phyloP scores from a whole-genome alignment of 2,329 filamentous ascomycete species.

The Talaromyces sp. region DNA sequence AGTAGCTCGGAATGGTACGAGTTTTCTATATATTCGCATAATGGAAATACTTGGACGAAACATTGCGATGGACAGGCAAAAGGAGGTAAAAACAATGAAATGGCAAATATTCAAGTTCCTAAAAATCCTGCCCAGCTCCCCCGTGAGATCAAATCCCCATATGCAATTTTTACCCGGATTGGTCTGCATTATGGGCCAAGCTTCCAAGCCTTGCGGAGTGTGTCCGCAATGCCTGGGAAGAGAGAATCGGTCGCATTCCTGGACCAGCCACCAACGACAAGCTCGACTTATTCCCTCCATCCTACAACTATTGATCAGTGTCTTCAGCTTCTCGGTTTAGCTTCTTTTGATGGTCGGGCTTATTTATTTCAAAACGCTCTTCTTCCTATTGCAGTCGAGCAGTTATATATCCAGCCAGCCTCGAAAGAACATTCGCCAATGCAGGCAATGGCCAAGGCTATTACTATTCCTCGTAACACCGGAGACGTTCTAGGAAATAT shows the following conservation, averaged over 20 bases:
- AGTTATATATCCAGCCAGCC: background rate
- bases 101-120: background rate
- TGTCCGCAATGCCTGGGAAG: background rate
- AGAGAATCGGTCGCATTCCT: background rate
- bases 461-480: background rate
- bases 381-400: background rate
- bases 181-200: conserved; percentile 4
- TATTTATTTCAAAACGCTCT: background rate
- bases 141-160: background rate
- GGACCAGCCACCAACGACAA: background rate
- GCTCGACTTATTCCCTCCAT: background rate
- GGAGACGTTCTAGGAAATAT: background rate
- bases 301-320: background rate
- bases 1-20: conserved; percentile 2
- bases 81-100: background rate
- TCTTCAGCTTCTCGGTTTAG: background rate
- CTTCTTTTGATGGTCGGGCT: background rate
- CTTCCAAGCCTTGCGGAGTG: background rate
- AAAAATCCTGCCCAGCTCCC: background rate
- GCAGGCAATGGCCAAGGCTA: background rate
- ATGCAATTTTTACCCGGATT: background rate
- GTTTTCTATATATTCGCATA: conserved; percentile 4
- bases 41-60: conserved; percentile 8
- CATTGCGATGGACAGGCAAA: conserved; percentile 8
- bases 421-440: background rate